phyloP scores from a whole-genome alignment of 352 stramenopile genomes.

The Globisporangium barbulae region DNA sequence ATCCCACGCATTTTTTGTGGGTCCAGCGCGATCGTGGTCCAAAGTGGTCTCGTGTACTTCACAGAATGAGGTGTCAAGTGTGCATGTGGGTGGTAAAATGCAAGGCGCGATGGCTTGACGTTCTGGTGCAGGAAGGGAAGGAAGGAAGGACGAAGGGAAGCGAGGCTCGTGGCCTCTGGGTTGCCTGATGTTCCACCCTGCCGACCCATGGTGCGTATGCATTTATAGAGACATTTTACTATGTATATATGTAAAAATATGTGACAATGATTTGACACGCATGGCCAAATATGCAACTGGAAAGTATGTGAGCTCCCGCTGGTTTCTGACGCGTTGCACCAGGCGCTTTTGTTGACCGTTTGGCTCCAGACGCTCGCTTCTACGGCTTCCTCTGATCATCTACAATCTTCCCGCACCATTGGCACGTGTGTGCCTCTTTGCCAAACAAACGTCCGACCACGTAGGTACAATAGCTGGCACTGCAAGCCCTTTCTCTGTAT shows the following conservation, averaged over 20 bases:
- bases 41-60: neutral
- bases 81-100: neutral
- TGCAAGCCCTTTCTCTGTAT: too few relatives aligned
- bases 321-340: neutral
- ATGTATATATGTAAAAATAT: neutral
- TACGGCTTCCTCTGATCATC: neutral
- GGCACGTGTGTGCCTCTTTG: too few relatives aligned
- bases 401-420: neutral
- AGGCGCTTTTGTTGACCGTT: neutral
- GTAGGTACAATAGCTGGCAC: too few relatives aligned
- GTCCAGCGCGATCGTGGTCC: neutral
- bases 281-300: neutral
- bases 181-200: neutral
- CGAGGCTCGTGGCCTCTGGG: neutral
- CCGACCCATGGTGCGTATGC: neutral
- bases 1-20: neutral
- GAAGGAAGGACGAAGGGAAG: too few relatives aligned
- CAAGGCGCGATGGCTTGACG: neutral
- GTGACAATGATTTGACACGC: neutral
- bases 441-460: too few relatives aligned
- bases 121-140: neutral
- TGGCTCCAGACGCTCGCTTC: neutral
- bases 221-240: neutral
- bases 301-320: neutral
- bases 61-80: too few relatives aligned